Base-by-base conservation (phyloP, 2,329 filamentous ascomycete genomes). In the Fusarium praegraminearum region DNA sequence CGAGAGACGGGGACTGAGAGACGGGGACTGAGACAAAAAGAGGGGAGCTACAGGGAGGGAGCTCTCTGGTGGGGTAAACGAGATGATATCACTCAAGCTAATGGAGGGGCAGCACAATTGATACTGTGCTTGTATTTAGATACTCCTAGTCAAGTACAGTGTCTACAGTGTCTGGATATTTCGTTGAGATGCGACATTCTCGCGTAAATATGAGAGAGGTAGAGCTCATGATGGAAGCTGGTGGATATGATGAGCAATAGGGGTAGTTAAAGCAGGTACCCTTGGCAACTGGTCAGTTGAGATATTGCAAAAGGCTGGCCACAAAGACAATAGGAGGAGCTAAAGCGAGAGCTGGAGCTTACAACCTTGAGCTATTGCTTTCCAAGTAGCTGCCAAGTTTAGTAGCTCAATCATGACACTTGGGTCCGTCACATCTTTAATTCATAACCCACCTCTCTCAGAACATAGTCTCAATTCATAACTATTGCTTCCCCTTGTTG, bases 31-130 rank as follows among this genome's bases (percentile, higher is more conserved):
- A 66, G 55, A 71, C 57, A 70, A 67, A 69, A 68, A 72, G 69
- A 70, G 65, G 66, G 71, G 72, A 77, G 75, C 75, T 78, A 40
- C 36, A 40, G 36, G 36, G 36, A 40, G 67, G 70, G 64, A 76
- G 75, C 74, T 76, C 60, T 51, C 65, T 63, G 62, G 73, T 75
- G 62, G 68, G 62, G 69, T 73, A 65, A 55, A 58, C 53, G 70
- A 60, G 56, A 73, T 73, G 73, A 72, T 75, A 75, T 76, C 74
- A 75, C 72, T 69, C 36, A 44, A 73, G 69, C 62, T 67, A 71
- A 69, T 75, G 73, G 72, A 75, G 73, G 74, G 73, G 75, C 28
- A 45, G 28, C 28, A n/a, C 41, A 52, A 61, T 66, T 62, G 38
- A 56, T 45, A 77, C 76, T 75, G 76, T 77, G n/a, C 3, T 7